Evolutionary conservation across 108 stramenopile species (phyloP).

Genomic region (Epithemia pelagica): DNA sequence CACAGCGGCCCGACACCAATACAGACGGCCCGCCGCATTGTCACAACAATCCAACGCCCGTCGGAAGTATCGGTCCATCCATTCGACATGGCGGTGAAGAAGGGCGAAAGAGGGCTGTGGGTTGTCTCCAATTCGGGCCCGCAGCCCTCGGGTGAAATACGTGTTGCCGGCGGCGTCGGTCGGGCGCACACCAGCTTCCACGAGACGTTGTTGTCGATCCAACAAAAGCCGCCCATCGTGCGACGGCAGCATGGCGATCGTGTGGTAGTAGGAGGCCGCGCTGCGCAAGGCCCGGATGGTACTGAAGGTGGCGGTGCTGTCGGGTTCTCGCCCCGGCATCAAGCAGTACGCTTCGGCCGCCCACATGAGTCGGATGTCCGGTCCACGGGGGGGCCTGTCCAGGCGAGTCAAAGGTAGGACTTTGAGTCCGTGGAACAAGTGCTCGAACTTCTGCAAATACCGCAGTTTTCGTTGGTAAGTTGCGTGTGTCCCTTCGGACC

Average conservation of each 20-base stretch:
- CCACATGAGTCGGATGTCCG: not conserved
- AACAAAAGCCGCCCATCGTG: not conserved
- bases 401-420: not conserved
- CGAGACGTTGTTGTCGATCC: not conserved
- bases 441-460: not conserved
- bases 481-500: not conserved
- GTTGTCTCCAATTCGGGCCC: not conserved
- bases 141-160: not conserved
- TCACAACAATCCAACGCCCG: not conserved
- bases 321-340: not conserved
- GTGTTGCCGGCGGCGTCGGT: not conserved
- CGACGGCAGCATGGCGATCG: not conserved
- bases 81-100: not conserved
- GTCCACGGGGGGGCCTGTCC: not conserved
- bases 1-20: not conserved
- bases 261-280: not conserved
- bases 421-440: not conserved
- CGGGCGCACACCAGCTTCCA: not conserved
- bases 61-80: not conserved
- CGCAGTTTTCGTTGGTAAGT: not conserved
- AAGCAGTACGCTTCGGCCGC: not conserved
- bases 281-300: not conserved
- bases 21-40: not conserved
- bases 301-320: not conserved
- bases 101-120: not conserved